Evolutionary conservation across 148 eudicot species (phyloP), one percentile per base, ranked within the genome.

Genomic region (Salicornia ramosissima): DNA sequence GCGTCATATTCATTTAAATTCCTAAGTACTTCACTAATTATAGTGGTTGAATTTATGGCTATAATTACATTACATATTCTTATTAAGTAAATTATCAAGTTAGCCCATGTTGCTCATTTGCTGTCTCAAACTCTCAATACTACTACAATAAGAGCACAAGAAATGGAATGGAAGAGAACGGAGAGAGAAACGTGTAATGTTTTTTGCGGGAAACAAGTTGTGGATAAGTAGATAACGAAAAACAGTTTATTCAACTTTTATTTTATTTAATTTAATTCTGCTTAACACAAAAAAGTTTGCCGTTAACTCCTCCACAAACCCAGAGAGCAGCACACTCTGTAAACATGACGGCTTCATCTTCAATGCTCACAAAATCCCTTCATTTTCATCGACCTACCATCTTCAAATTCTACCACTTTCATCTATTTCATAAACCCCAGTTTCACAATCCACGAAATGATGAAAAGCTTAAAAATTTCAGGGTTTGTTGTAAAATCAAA

Each of bases 401-500:
- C 39, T 63, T 78, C 22, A 67, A 67, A 71, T 4, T 34, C 77
- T 77, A 29, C 61, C 74, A 73, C 21, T 62, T 72, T 68, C 68
- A 67, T 10, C 52, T 28, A 21, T 45, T 39, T 1, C 66, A 71
- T 36, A 59, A 47, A 49, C 36, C 64, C 71, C 61, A 62, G 21
- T 10, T 72, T 11, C 81, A 73, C 78, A 74, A 30, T 74, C 71
- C 39, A 1, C 60, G 21, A 12, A 67, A 60, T 61, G 61, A 55
- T 1, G 55, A 33, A 33, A 75, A 67, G 50, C 64, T 70, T 30
- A 21, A 18, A 11, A 53, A 72, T 50, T 46, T 68, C 25, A 77
- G 72, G 43, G 36, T 83, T 49, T 70, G 54, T 65, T 87, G 86
- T 47, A 81, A 83, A 75, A 73, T 90, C 65, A 81, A 82, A n/a